Base-by-base conservation (phyloP, 306 rosid genomes). In the Dalbergia oliveri region DNA sequence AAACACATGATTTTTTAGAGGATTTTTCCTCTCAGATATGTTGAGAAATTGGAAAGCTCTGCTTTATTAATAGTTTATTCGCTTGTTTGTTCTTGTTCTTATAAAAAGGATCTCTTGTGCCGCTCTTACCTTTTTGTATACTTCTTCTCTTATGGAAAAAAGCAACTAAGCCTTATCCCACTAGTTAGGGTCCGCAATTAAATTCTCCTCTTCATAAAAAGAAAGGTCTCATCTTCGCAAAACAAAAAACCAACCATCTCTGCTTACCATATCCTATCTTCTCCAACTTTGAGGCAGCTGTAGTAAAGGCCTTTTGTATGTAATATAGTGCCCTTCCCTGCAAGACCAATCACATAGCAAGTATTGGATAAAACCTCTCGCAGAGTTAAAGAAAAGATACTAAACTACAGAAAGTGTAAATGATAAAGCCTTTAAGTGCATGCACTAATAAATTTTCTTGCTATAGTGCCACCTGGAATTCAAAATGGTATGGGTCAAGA, bases 201-300 rank as follows among this genome's bases (percentile, higher is more conserved):
- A 26, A 26, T 26, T 26, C 31, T 26, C 31, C 31, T 26, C 31
- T 26, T 26, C 31, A 26, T 2, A 10, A 45, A 45, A 11, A 45
- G 10, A 45, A 73, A 63, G 13, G 15, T n/a, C 60, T 3, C n/a
- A 33, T 47, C 16, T 56, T 65, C 9, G 19, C 16, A 19, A 31
- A 73, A 61, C 31, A 5, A 13, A 50, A 58, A 62, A 26, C 5
- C 35, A 7, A 62, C 4, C 21, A 43, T 49, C 11, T 39, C 60
- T 35, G 14, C 81, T 81, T 83, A 93, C 98, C 93, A 51, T 88
- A 88, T 86, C 97, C 97, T 58, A 93, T 93, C 91, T 91, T 95
- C 93, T 95, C 98, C 95, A 91, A 82, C 89, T 95, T 95, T 26
- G 96, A 90, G 73, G 96, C 91, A 70, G 97, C 97, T 15, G 90